phyloP scores from a whole-genome alignment of 2,329 filamentous ascomycete genomes.

The Neopestalotiopsis rosae region DNA sequence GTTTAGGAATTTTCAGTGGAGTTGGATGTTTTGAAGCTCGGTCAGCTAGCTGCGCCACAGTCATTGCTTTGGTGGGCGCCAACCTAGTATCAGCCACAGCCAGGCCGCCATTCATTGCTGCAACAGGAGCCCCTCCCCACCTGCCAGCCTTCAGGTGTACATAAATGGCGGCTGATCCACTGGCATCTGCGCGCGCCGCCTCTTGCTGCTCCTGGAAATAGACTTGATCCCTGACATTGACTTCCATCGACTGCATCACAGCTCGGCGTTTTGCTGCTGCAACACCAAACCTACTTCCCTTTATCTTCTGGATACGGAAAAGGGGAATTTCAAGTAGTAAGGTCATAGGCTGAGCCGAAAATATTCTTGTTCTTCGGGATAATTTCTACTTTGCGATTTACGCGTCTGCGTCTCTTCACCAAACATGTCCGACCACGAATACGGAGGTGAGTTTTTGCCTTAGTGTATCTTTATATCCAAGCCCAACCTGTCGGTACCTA shows the following conservation, averaged over 20 bases:
- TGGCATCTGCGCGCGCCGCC: slow-evolving; percentile 11
- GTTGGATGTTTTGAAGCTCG: slow-evolving; percentile 14
- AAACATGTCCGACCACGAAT: slow-evolving; percentile 70
- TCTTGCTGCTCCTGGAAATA: neutral
- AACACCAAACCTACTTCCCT: neutral
- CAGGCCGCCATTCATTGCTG: neutral
- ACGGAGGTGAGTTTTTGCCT: slow-evolving; percentile 57
- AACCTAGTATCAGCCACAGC: neutral
- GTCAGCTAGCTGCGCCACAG: slow-evolving; percentile 16
- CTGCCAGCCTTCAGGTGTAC: slow-evolving; percentile 14
- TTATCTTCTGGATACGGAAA: too few species aligned
- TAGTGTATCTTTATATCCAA: neutral
- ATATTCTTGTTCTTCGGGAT: neutral
- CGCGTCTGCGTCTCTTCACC: slow-evolving; percentile 1
- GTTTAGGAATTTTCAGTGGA: slow-evolving; percentile 12
- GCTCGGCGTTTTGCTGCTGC: neutral
- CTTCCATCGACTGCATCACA: neutral
- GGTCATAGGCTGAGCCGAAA: too few species aligned
- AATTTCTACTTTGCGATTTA: neutral
- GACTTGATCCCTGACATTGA: slow-evolving; percentile 1
- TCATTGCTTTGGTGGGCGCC: neutral
- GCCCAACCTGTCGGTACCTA: too few species aligned
- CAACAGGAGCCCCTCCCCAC: neutral
- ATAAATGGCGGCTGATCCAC: slow-evolving; percentile 18
- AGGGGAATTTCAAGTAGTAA: too few species aligned